Evolutionary conservation across 257 asterid species (phyloP).

Genomic region (Solanum phureja): DNA sequence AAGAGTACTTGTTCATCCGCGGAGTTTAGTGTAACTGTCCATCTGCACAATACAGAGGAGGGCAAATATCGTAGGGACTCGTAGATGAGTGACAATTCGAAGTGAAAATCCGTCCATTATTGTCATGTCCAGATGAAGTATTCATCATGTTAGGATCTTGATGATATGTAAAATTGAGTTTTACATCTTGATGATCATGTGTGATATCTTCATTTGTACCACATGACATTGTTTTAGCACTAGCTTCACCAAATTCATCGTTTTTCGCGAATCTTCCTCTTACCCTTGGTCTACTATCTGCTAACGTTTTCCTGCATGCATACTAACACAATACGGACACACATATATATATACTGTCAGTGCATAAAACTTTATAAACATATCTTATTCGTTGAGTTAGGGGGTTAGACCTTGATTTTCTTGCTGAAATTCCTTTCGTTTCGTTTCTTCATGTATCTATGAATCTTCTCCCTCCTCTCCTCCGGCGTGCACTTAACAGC

Average conservation of each 20-base stretch:
- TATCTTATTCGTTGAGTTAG: neutral
- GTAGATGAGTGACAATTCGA: neutral
- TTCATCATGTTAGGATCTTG: neutral
- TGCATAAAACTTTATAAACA: neutral
- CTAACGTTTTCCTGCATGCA: slow-evolving; percentile 88
- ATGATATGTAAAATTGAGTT: slow-evolving; percentile 1
- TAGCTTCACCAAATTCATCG: slow-evolving; percentile 47
- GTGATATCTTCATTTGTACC: slow-evolving; percentile 54
- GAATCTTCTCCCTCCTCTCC: slow-evolving; percentile 82
- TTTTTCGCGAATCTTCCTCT: slow-evolving; percentile 86
- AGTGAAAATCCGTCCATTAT: slow-evolving; percentile 1
- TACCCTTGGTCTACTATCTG: slow-evolving; percentile 88
- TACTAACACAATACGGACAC: neutral
- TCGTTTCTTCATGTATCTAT: slow-evolving; percentile 75
- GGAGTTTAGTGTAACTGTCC: neutral
- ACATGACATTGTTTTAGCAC: slow-evolving; percentile 12
- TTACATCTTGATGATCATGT: slow-evolving; percentile 37
- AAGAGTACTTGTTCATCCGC: neutral
- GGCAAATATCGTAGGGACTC: neutral
- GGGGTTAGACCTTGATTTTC: slow-evolving; percentile 60
- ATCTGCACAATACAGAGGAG: slow-evolving; percentile 2
- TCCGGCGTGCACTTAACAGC: slow-evolving; percentile 72
- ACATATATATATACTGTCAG: neutral
- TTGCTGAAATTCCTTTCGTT: slow-evolving; percentile 90
- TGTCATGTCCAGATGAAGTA: neutral